Evolutionary conservation across 2,329 filamentous ascomycete species (phyloP).

Genomic region (Colletotrichum sp.): DNA sequence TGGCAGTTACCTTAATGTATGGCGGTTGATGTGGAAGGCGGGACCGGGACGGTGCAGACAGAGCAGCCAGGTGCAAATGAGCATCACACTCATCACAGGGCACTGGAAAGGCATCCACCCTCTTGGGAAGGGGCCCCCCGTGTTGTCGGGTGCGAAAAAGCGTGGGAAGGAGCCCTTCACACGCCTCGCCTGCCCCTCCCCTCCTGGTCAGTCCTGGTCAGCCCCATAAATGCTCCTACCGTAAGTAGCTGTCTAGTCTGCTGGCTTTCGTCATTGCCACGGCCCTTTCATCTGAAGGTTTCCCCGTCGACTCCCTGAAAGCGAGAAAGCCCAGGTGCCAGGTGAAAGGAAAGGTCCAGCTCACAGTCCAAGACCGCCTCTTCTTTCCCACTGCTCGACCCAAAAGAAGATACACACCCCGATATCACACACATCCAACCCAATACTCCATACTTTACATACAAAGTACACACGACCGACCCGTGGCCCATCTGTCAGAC

Average conservation of each 20-base stretch:
- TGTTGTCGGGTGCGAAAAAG: neutral
- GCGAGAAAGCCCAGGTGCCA: neutral
- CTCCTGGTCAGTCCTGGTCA: constrained; percentile 8
- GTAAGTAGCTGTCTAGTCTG: constrained; percentile 8
- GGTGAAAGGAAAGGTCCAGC: neutral
- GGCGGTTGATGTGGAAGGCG: neutral
- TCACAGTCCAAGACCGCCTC: neutral
- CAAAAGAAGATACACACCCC: neutral
- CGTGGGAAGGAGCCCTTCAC: neutral
- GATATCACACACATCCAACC: neutral
- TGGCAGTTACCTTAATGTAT: neutral
- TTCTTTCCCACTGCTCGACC: neutral
- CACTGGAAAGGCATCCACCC: neutral
- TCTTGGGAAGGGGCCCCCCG: neutral
- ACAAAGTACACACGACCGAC: neutral
- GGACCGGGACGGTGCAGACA: neutral
- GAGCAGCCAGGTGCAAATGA: neutral
- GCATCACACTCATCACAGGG: too few species aligned
- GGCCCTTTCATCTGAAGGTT: constrained; percentile 20
- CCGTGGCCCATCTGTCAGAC: neutral
- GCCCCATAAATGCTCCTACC: constrained; percentile 19
- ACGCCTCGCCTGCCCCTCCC: constrained; percentile 4
- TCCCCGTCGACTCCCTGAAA: constrained; percentile 6
- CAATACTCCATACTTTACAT: neutral
- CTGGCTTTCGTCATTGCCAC: constrained; percentile 22